Evolutionary conservation across 2,329 filamentous ascomycete genomes (phyloP), one percentile per base, ranked within the genome.

Genomic region (Zymoseptoria ardabiliae): DNA sequence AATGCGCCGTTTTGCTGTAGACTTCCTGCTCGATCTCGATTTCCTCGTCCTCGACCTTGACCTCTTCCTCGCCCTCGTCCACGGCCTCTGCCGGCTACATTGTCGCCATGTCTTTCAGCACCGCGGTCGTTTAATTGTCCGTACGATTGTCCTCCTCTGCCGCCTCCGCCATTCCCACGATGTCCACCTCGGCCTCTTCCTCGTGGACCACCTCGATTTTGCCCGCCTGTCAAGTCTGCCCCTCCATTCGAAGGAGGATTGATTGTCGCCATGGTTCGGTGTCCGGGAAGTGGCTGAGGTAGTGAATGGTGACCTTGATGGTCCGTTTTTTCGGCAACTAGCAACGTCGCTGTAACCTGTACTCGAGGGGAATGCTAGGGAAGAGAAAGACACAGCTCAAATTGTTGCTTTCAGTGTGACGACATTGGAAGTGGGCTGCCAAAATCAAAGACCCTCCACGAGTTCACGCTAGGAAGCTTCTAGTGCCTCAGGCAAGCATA

Each of bases 21-120:
- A 51, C 60, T 66, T 56, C 69, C 65, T 55, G 69, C 68, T 59
- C 72, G 66, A 9, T 74, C 73, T 65, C 73, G 68, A 55, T 71
- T 68, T 19, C 71, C 71, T 54, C 70, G 69, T 41, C 74, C 74
- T 61, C 71, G 68, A 11, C 69, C 68, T 25, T 65, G 61, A 59
- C 72, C 66, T 25, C 72, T 67, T 52, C 73, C 73, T 23, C 62
- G 55, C 1, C 67, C 64, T 56, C 66, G 57, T 11, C 66, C 64
- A 59, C 73, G 70, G n/a, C 66, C 65, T 54, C 64, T 62, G 21
- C 48, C 54, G 19, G 58, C 55, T 35, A 56, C 60, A 45, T 58
- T 48, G 20, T 61, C 63, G 23, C 45, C 45, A 22, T 51, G 52
- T 54, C 60, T 56, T 21, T 63, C 59, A 8, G 30, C 53, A 22